Evolutionary conservation across 2,329 filamentous ascomycete genomes (phyloP).

Genomic region (Talaromyces sp.): DNA sequence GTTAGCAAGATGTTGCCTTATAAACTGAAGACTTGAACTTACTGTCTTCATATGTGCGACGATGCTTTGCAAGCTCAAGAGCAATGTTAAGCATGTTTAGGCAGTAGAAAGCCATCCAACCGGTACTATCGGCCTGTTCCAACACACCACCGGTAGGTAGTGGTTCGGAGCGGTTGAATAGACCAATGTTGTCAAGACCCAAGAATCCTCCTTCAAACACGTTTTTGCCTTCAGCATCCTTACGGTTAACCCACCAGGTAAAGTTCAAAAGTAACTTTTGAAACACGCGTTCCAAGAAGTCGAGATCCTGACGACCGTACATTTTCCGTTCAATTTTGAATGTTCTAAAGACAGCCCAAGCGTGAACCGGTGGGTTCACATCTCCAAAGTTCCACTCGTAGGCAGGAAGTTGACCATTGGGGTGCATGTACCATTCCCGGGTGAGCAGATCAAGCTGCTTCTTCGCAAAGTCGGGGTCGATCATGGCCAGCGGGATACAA

Average conservation of each 20-base stretch:
- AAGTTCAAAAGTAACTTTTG: slow-evolving; percentile 95
- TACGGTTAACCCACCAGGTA: slow-evolving; percentile 98
- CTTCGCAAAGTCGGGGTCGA: slow-evolving; percentile 95
- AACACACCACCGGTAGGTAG: slow-evolving; percentile 87
- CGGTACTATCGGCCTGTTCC: slow-evolving; percentile 94
- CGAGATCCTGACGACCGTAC: slow-evolving; percentile 88
- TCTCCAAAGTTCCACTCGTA: slow-evolving; percentile 98
- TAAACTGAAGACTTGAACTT: slow-evolving; percentile 12
- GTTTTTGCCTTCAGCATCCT: slow-evolving; percentile 91
- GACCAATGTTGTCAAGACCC: slow-evolving; percentile 90
- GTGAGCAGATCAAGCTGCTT: slow-evolving; percentile 96
- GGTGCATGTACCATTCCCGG: slow-evolving; percentile 97
- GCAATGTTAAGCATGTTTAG: slow-evolving; percentile 96
- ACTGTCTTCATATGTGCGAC: slow-evolving; percentile 86
- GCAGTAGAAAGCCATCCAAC: slow-evolving; percentile 99
- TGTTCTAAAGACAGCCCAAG: slow-evolving; percentile 88
- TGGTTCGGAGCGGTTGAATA: slow-evolving; percentile 95
- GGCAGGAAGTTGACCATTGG: slow-evolving; percentile 88
- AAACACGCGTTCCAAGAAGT: slow-evolving; percentile 93
- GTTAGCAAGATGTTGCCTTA: slow-evolving; percentile 8
- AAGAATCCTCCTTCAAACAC: slow-evolving; percentile 96
- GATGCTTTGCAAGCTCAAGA: slow-evolving; percentile 88
- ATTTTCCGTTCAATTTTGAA: slow-evolving; percentile 99
- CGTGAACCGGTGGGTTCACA: slow-evolving; percentile 93
- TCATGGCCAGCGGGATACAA: slow-evolving; percentile 92